Evolutionary conservation across 306 rosid genomes (phyloP).

Genomic region (Rosa lucieae): DNA sequence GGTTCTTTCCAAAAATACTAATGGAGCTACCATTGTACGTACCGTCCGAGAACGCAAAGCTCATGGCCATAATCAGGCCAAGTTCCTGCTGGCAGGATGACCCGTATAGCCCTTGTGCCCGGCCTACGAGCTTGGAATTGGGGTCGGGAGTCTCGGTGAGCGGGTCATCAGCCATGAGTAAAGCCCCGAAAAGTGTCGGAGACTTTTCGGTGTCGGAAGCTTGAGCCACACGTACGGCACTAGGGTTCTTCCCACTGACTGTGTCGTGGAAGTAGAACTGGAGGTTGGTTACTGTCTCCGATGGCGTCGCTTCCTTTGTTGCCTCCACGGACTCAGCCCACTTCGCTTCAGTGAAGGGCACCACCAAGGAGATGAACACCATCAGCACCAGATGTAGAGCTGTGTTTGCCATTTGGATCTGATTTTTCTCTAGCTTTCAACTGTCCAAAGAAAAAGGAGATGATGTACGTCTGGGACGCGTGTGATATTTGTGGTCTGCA

Average conservation of each 20-base stretch:
- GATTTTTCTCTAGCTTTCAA: not conserved
- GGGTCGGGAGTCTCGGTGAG: constrained; percentile 71
- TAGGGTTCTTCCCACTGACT: constrained; percentile 63
- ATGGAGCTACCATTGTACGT: constrained; percentile 60
- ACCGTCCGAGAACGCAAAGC: constrained; percentile 56
- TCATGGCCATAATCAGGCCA: constrained; percentile 62
- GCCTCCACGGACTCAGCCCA: constrained; percentile 30
- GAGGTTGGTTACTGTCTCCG: constrained; percentile 45
- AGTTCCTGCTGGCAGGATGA: constrained; percentile 59
- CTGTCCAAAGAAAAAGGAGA: not conserved
- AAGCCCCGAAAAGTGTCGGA: constrained; percentile 48
- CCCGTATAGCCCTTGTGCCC: constrained; percentile 80
- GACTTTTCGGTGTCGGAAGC: constrained; percentile 36
- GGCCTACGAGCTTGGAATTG: constrained; percentile 59
- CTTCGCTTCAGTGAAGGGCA: constrained; percentile 24
- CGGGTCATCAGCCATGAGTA: constrained; percentile 73
- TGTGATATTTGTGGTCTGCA: not conserved
- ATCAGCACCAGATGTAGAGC: constrained; percentile 2
- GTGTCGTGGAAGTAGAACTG: constrained; percentile 89
- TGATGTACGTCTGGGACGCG: not conserved
- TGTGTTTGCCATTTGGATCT: constrained; percentile 42
- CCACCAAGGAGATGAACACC: not conserved
- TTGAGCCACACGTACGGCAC: constrained; percentile 57
- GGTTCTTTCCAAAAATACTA: constrained; percentile 60
- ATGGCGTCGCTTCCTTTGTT: constrained; percentile 19